Evolutionary conservation across 768 basidiomycete species (phyloP), one percentile per base, ranked within the genome.

Genomic region (Lactarius akahatsu): DNA sequence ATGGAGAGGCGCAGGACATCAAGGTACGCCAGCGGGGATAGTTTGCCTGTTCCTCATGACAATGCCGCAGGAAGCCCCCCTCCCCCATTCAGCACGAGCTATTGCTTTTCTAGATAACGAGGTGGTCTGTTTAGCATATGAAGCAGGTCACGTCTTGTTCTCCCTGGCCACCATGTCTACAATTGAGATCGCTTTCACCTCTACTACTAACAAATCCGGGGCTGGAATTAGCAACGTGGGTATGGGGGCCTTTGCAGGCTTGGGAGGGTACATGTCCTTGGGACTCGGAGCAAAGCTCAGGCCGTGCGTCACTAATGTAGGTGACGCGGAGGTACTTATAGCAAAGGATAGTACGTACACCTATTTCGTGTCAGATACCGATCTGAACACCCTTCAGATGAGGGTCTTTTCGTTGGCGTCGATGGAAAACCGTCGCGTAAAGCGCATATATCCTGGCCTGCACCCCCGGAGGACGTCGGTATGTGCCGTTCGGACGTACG

Each of bases 41-140:
- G 26, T 32, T 50, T 41, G 10, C 54, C 64, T 40, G 20, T 57
- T 30, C 57, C 16, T 54, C 26, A 38, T 66, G 65, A 63, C 63
- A 57, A 26, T 43, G 59, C n/a, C 26, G 18, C 66, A 96, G 91
- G 96, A 98, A 83, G 79, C 87, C 3, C 72, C 80, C 0, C 80
- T 98, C 4, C 91, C 96, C 15, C 96, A 98, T 74, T 94, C 95
- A 10, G 89, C 97, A n/a, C 85, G 97, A 47, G 81, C 84, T 0
- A 87, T 97, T 59, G 80, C 87, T 2, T 96, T 98, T 74, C 76
- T 93, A 59, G 79, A 86, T 66, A 72, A 83, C 6, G 81, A 86
- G 30, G 80, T 80, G 1, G 80, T 84, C 10, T 89, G 90, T 70
- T 86, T 95, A 69, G 92, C 90, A 0, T 94, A 94, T 75, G 85